Evolutionary conservation across 2,329 filamentous ascomycete genomes (phyloP), one percentile per base, ranked within the genome.

Genomic region (Stachybotrys chartarum): DNA sequence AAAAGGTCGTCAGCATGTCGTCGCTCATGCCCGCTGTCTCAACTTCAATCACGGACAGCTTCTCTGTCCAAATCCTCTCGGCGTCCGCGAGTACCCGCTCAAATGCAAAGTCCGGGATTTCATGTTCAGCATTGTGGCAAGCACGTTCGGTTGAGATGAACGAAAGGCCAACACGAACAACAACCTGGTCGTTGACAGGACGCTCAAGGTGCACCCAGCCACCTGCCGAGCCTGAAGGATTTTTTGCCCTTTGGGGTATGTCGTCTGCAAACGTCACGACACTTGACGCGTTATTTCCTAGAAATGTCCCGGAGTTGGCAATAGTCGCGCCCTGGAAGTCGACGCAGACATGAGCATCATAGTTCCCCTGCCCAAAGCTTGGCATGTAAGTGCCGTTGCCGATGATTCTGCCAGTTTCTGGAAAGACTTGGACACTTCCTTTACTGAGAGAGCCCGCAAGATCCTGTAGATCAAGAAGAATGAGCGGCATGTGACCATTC

Each of bases 81-180:
- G 86, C 86, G 2, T 75, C 73, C 1, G 66, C 64, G 16, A 81
- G 77, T 0, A 82, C 78, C 3, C 68, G 69, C 0, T 82, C 75
- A 63, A 92, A 91, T 60, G 84, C 79, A 55, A 83, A 88, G 7
- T 82, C 72, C 0, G 86, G 81, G 8, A 91, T 85, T 65, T 92
- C 88, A 0, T 65, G 72, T 69, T 90, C 85, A 0, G 85, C 87
- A 64, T 87, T 90, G 16, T 71, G 65, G 63, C 89, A 93, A 7
- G 88, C 89, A 68, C 86, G 79, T 1, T 82, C 76, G 1, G 78
- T 73, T 58, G 81, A 86, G 35, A 90, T 82, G 63, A 91, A 90
- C 42, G 86, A 90, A 7, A 91, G 68, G 0, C 87, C 88, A 16
- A 91, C 87, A 14, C 89, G 78, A 18, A 80, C 85, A 30, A 83